Percentiles rank a stretch among this genome's conserved stretches.
Conservation (phyloP, 2,329 filamentous ascomycete genomes). For the Rugonectria rugulosa region DNA sequence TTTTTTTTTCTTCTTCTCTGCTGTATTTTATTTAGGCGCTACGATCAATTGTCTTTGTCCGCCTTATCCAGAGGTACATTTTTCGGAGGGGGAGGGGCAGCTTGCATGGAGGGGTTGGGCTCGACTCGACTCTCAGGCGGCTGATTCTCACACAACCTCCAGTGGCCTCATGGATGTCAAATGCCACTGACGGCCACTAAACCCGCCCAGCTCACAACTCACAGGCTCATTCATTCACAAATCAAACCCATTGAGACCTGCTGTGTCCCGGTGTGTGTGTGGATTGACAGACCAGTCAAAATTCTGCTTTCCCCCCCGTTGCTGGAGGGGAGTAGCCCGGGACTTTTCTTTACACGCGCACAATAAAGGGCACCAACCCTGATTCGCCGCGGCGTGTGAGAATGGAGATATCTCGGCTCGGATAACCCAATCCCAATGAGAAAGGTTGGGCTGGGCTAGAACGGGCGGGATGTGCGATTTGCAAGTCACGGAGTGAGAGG, state of each 20-base stretch:
- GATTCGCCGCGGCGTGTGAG: conserved; percentile 23
- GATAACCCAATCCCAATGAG: conserved; percentile 15
- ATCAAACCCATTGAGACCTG: background rate
- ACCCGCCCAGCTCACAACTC: background rate
- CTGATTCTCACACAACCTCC: background rate
- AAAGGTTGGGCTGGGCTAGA: conserved; percentile 14
- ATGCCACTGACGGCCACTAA: background rate
- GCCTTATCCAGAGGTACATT: background rate
- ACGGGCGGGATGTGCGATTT: too few species aligned
- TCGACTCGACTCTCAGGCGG: background rate
- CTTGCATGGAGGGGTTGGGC: conserved; percentile 15
- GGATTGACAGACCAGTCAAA: background rate
- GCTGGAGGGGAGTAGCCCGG: conserved; percentile 1
- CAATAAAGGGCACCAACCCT: conserved; percentile 40
- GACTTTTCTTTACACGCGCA: conserved; percentile 21
- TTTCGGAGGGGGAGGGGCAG: conserved; percentile 13
- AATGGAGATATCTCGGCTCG: conserved; percentile 25
- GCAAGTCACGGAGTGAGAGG: too few species aligned
- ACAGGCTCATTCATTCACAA: too few species aligned
- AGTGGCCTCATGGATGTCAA: background rate
- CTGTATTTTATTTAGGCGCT: conserved; percentile 1
- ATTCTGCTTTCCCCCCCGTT: too few species aligned
- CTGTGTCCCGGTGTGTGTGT: conserved; percentile 3
- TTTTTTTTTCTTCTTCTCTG: conserved; percentile 1
- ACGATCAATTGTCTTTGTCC: background rate